phyloP scores from a whole-genome alignment of 2,329 filamentous ascomycete genomes.

The Fusarium nanum region DNA sequence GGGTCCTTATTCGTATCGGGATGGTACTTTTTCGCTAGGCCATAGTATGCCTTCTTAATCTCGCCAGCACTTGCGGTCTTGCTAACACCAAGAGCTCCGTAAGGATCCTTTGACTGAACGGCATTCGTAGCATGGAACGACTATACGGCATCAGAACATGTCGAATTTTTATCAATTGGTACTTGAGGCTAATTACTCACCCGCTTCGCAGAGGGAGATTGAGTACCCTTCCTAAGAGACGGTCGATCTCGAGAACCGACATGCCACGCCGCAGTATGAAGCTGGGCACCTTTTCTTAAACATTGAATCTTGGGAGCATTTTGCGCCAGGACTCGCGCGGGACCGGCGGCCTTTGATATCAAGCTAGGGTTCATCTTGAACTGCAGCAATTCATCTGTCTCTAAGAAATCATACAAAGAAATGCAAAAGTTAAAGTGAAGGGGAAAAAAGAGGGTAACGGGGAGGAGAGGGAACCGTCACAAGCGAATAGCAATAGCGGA shows the following conservation, averaged over 20 bases:
- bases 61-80: constrained; percentile 85
- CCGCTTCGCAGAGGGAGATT: constrained; percentile 40
- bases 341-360: constrained; percentile 60
- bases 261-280: constrained; percentile 50
- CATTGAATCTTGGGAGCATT: constrained; percentile 56
- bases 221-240: constrained; percentile 29
- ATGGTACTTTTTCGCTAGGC: constrained; percentile 96
- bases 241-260: constrained; percentile 35
- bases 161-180: constrained; percentile 13
- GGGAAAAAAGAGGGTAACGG: constrained; percentile 18
- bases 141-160: constrained; percentile 49
- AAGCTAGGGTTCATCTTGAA: constrained; percentile 61
- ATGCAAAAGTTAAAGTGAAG: constrained; percentile 2
- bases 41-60: constrained; percentile 99
- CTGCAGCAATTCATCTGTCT: constrained; percentile 47
- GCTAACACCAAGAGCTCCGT: constrained; percentile 84
- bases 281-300: constrained; percentile 53
- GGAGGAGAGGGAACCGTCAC: constrained; percentile 25
- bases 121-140: constrained; percentile 71
- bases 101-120: constrained; percentile 78
- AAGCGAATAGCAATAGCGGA: constrained; percentile 22
- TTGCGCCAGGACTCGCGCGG: constrained; percentile 60
- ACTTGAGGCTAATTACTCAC: constrained; percentile 42
- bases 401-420: constrained; percentile 29
- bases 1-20: constrained; percentile 98